Percentiles rank a stretch among this genome's conserved stretches.
Evolutionary conservation across 306 rosid genomes (phyloP).

Genomic region (Ceratonia siliqua): DNA sequence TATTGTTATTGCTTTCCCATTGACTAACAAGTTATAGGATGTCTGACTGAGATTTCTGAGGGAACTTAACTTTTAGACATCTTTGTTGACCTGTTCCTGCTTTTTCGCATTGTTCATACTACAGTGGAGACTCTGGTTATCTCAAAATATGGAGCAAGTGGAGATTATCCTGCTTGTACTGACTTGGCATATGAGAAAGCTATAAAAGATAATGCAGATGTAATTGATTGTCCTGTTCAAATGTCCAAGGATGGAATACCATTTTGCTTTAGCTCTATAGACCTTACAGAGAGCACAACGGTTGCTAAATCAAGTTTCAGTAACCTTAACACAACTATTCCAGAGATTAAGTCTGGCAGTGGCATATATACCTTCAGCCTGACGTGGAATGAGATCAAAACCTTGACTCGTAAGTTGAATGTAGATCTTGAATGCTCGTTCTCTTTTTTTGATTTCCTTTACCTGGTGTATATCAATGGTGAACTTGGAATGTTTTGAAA

Average conservation of each 20-base stretch:
- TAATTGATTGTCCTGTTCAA: constrained; percentile 90
- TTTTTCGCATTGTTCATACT: constrained; percentile 34
- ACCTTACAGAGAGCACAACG: constrained; percentile 70
- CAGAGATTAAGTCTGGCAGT: constrained; percentile 47
- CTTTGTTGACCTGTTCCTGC: constrained; percentile 39
- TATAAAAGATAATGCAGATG: constrained; percentile 67
- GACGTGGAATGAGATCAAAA: constrained; percentile 69
- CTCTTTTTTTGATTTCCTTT: background rate
- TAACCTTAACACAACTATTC: constrained; percentile 41
- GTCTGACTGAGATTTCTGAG: constrained; percentile 1
- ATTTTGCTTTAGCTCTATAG: constrained; percentile 77
- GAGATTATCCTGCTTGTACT: constrained; percentile 78
- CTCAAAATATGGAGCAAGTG: constrained; percentile 83
- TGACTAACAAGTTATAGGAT: constrained; percentile 7
- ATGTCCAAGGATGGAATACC: constrained; percentile 77
- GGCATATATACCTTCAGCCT: constrained; percentile 79
- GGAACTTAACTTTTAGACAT: constrained; percentile 17
- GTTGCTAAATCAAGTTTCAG: constrained; percentile 47
- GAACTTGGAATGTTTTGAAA: background rate
- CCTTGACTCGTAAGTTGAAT: constrained; percentile 64
- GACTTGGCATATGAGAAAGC: constrained; percentile 63
- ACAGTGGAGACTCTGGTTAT: constrained; percentile 70
- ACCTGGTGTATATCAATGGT: background rate
- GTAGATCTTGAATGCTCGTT: constrained; percentile 21
- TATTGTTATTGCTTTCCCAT: background rate